These are phyloP conservation scores for Tephrocybe sp. DNA, from an alignment of 768 basidiomycete genomes.

Conservation along the genomic window DNA sequence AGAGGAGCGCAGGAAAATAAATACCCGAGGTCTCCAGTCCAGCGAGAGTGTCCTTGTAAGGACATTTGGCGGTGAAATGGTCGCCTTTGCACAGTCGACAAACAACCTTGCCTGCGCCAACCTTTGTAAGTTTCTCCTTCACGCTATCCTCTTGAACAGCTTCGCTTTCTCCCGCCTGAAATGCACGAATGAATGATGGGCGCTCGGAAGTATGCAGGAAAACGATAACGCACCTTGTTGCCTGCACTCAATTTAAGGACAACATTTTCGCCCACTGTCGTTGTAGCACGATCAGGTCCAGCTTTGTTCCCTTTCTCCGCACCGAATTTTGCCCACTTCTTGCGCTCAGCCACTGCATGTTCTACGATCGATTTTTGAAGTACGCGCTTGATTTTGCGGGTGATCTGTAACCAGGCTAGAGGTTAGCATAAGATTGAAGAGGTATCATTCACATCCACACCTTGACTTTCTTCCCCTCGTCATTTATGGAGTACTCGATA, in stretches of 20 bases:
- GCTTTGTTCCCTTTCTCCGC: constrained; percentile 81
- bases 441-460: constrained; percentile 34
- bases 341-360: constrained; percentile 89
- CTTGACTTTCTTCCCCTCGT: constrained; percentile 94
- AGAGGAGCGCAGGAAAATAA: constrained; percentile 16
- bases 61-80: constrained; percentile 98
- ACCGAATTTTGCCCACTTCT: constrained; percentile 93
- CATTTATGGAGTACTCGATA: constrained; percentile 79
- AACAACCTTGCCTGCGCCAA: constrained; percentile 82
- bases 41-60: constrained; percentile 91
- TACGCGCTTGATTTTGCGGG: constrained; percentile 79
- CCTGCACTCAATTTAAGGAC: constrained; percentile 49
- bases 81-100: constrained; percentile 96
- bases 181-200: neutral
- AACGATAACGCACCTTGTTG: constrained; percentile 48
- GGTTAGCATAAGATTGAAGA: neutral
- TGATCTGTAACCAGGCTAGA: constrained; percentile 55
- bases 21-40: constrained; percentile 63
- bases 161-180: constrained; percentile 63
- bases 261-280: constrained; percentile 76
- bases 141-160: constrained; percentile 59
- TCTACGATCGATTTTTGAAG: constrained; percentile 92
- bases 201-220: neutral
- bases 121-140: constrained; percentile 64
- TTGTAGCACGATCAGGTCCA: constrained; percentile 91